Base-by-base conservation (phyloP, 768 basidiomycete genomes). In the Tulasnella sp. region DNA sequence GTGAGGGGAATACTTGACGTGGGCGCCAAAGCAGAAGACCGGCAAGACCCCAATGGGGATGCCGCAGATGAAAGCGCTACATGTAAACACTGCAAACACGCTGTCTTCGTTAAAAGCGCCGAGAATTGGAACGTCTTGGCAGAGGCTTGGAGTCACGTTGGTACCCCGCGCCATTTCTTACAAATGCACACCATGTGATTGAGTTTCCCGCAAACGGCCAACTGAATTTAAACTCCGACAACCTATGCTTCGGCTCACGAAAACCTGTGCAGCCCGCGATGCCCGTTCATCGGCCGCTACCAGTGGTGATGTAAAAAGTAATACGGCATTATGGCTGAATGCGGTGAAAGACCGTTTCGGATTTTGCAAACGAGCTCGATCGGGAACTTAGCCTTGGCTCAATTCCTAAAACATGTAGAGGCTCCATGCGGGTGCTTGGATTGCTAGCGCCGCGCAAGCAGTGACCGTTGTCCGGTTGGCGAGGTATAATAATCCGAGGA, bases 1-100 rank as follows among this genome's bases (percentile, higher is more conserved):
- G 29, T 26, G 77, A 35, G 78, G 42, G 4, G 46, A 80, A 44
- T 55, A 55, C 16, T 51, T 79, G 46, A 29, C 61, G 5, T n/a
- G 72, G 4, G 9, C 48, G 18, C n/a, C 29, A 32, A 48, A 29
- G n/a, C 61, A 6, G 77, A 67, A 29, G 39, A 32, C 32, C 44
- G 78, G 37, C 23, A 69, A 7, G 37, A 69, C 37, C 39, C 79
- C 7, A 26, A 78, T 29, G 78, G n/a, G 11, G 77, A 79, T 16
- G 37, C 69, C 3, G 44, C 51, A 5, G 37, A 37, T 23, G 37
- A 40, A 57, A 29, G 9, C 16, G 73, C 9, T 74, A 16, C 51
- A 74, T n/a, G 71, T 13, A 3, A 71, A 13, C 70, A 71, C 2
- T 71, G 6, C 42, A 71, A 39, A n/a, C 29, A 71, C 1, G 35